Base-by-base conservation (phyloP, 495 filamentous ascomycete genomes). In the Lasiosphaeria ovina region DNA sequence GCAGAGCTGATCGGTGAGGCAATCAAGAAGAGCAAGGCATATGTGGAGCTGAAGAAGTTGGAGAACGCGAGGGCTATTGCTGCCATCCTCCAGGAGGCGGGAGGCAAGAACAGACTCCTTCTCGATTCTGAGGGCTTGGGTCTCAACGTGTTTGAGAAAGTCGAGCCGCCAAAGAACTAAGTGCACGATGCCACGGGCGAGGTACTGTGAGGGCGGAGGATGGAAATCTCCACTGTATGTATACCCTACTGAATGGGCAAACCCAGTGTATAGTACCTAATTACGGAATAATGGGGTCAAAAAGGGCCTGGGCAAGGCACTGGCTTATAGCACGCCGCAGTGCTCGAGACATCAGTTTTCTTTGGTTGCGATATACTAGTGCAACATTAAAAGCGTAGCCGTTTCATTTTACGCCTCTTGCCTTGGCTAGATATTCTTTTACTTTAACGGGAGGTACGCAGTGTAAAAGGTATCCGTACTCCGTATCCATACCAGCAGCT, bases 1-100 rank as follows among this genome's bases (percentile, higher is more conserved):
- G 94, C 94, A 36, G 92, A 98, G 76, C 89, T 98, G 51, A 97
- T 98, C 67, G 94, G 94, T 74, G 94, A 98, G 47, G 94, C 94
- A 38, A 97, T 98, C 85, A 98, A 98, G 87, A 98, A 98, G 86
- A 93, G 85, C 76, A 88, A 92, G 76, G 89, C 89, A 60, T 98
- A 98, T 73, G 89, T 98, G 59, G 94, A 98, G 76, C 83, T 98
- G 68, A 89, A 93, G 74, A 91, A 92, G 81, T 95, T 98, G 70
- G 94, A 98, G 81, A 98, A 97, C 68, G 94, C 94, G 0, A 83
- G 90, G 66, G 83, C 85, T 17, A 95, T 98, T 72, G 95, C 94
- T 3, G 72, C 76, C 55, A 86, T 95, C 45, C 64, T 98, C 60
- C 89, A 96, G 72, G 90, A 93, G 73, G 83, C 81, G 56, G 91